These are phyloP conservation scores for Lomentospora prolificans DNA, from an alignment of 2,329 filamentous ascomycete species.

Conservation along the genomic window DNA sequence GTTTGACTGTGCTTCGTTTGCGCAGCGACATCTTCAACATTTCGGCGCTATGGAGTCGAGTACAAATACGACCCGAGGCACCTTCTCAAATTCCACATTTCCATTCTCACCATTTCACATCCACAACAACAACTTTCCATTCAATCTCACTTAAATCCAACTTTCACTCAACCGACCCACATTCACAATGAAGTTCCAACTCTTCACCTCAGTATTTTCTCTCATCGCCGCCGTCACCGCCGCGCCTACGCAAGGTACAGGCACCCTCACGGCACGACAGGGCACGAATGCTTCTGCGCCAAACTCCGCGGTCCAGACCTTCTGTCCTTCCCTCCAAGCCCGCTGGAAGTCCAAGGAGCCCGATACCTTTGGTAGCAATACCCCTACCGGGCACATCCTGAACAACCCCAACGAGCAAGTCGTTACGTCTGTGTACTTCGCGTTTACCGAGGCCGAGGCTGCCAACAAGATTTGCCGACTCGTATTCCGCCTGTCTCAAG, in stretches of 20 bases:
- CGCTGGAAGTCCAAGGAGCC: constrained; percentile 6
- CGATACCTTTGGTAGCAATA: background rate
- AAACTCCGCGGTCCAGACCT: background rate
- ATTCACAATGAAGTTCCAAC: constrained; percentile 5
- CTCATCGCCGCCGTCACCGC: background rate
- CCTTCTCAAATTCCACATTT: background rate
- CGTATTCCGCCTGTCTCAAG: constrained; percentile 4
- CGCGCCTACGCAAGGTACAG: background rate
- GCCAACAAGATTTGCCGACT: constrained; percentile 3
- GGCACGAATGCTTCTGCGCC: background rate
- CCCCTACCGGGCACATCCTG: background rate
- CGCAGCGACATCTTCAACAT: background rate
- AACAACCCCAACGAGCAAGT: constrained; percentile 6
- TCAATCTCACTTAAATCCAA: background rate
- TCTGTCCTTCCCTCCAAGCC: constrained; percentile 4
- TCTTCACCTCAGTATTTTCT: background rate
- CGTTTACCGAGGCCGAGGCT: background rate
- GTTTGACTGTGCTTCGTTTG: background rate
- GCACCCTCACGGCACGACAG: background rate
- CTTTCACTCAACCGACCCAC: background rate
- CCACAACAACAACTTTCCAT: background rate
- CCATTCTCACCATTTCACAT: background rate
- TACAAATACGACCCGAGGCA: background rate
- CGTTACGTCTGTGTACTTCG: constrained; percentile 2
- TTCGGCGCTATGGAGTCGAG: background rate